Evolutionary conservation across 805 yeast species (phyloP), one percentile per base, ranked within the genome.

Genomic region (Metschnikowia lachancei): DNA sequence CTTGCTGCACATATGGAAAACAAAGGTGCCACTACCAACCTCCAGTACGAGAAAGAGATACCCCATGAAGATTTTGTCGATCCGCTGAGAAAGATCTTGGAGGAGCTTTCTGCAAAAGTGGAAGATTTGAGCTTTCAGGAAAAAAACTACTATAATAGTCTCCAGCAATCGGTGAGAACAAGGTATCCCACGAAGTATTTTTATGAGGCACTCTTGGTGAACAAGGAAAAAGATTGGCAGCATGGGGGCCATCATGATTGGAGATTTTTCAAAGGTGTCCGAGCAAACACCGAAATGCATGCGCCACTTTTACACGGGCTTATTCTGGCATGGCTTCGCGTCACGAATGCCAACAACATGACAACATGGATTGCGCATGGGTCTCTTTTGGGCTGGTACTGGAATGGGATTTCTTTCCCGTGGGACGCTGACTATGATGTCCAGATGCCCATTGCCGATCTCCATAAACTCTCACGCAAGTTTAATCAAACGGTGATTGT

Each of bases 121-220:
- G n/a, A n/a, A n/a, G n/a, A 28, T 8, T 41, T 53, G 22, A 41
- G 39, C 14, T 31, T 35, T 2, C 51, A 37, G 19, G 58, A 58
- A 24, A 12, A 31, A 16, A 14, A 13, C n/a, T 57, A 49, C 55
- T 51, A 46, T 39, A 37, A 51, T 11, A 45, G 54, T 5, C 43
- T 55, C 28, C 44, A 36, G 26, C 49, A 9, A 20, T 52, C 41
- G 14, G 43, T 32, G 17, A 26, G 22, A 20, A 44, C 35, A 3
- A 37, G 4, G 29, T 31, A 26, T 51, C 72, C 10, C 54, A 13
- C 61, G 18, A 71, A 74, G 44, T 70, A 68, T 53, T 76, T 76
- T 49, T 62, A 64, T 37, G 80, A 76, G 54, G 76, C 80, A 4
- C 50, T 58, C 16, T 14, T 52, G 24, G 31, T 36, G 13, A 30